Evolutionary conservation across 805 yeast genomes (phyloP), one percentile per base, ranked within the genome.

Genomic region (Yarrowia alimentaria): DNA sequence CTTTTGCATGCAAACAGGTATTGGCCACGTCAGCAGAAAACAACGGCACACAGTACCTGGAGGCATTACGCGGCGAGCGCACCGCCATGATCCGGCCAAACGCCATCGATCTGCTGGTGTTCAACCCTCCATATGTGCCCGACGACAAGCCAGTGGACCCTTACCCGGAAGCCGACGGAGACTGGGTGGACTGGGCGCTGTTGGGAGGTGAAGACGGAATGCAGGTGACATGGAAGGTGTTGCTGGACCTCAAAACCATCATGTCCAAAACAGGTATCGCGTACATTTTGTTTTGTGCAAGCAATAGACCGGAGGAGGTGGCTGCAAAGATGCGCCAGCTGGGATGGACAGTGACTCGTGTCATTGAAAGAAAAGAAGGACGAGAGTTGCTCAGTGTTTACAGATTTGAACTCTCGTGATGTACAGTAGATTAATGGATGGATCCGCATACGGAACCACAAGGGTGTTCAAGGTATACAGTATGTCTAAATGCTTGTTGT

Each of bases 101-200:
- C 2, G 45, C 67, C 4, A 73, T 89, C 1, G 98, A 93, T 60
- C 53, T 91, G 1, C 68, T 93, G 17, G 72, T 93, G 1, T 93
- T 93, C 67, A 93, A 93, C 61, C 99, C 99, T 0, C 99, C 99
- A 0, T 93, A 93, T 62, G 99, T 93, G 1, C 99, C 99, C 0
- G 86, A 91, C 1, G 89, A 81, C 53, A 34, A 48, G 10, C 34
- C 45, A 5, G 57, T 56, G 6, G 57, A 59, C 2, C 61, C 60
- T 0, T 84, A 87, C 0, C 97, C 98, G 0, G 93, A 93, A 0
- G 54, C 53, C 8, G 80, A 77, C 14, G 72, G 74, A 22, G 70
- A 71, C 12, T 89, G 97, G 96, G 71, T 93, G 0, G 96, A 91
- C 62, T 67, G 91, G 52, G 99, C 99, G 0, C 73, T 93, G 18